Evolutionary conservation across 2,329 filamentous ascomycete species (phyloP), one percentile per base, ranked within the genome.

Genomic region (Helminthosporium solani): DNA sequence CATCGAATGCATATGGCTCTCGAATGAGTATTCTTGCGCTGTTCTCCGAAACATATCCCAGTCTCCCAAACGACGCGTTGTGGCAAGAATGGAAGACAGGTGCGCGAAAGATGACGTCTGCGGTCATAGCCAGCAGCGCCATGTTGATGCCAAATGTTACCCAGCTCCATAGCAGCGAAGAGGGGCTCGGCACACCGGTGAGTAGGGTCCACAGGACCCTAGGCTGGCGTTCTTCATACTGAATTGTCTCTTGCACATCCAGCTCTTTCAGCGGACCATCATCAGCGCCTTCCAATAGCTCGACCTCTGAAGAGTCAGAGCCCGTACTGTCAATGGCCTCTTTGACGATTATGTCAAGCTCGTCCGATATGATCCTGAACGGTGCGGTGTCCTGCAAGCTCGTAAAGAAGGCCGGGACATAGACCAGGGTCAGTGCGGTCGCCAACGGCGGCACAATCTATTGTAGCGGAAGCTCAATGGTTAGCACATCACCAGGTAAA

Each of bases 21-120:
- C 94, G 82, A 37, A 99, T 77, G 21, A 99, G 74, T 31, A 99
- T 78, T 50, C 84, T 90, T 18, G 90, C 94, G 45, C 86, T 86
- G 0, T 78, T 81, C 15, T 88, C 81, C 3, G 90, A 95, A 21
- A 97, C 86, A 66, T 92, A 92, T 20, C 94, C 94, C 14, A 96
- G 75, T 7, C 94, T 82, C 33, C 88, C 88, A 67, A 99, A 95
- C 0, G 90, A 88, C 9, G 96, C 75, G 54, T 95, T 84, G 21
- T 88, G 74, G 20, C 78, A 83, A 3, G 86, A 83, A 67, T 95
- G 79, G 27, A 86, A 79, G 48, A 85, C 68, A 9, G 83, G 82
- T 2, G 87, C 86, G 16, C 87, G 82, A 63, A 88, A 90, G 12
- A 95, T 77, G 31, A 91, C 81, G 67, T 99, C 94, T 20, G 85